These are phyloP conservation scores for Bigelowiella natans DNA, from an alignment of 78 protist species.

Conservation along the genomic window DNA sequence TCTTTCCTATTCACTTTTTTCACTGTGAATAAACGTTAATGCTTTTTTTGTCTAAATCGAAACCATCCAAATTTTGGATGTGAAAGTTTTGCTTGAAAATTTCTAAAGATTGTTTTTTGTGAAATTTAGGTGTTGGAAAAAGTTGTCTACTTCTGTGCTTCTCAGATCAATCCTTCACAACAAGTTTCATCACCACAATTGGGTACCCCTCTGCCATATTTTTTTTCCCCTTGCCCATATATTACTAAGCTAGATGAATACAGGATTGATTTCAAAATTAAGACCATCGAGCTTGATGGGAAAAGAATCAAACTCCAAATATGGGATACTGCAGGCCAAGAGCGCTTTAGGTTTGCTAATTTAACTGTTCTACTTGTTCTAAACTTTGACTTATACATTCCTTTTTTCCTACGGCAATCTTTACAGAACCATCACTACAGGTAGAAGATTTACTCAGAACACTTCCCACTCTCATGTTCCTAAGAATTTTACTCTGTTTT, in stretches of 20 bases:
- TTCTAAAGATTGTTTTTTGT: too few relatives aligned
- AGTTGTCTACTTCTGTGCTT: background rate
- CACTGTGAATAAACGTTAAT: background rate
- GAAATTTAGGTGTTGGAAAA: background rate
- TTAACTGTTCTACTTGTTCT: background rate
- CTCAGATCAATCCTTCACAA: background rate
- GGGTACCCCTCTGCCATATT: background rate
- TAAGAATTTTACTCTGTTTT: too few relatives aligned
- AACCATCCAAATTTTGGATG: too few relatives aligned
- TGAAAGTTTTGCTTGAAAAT: too few relatives aligned
- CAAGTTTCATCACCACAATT: background rate
- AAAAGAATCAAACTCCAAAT: conserved; percentile 47
- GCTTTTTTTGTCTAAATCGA: too few relatives aligned
- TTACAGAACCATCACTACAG: background rate
- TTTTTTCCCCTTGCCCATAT: background rate
- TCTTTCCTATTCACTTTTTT: background rate
- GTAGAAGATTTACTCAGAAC: background rate
- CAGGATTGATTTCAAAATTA: conserved; percentile 88
- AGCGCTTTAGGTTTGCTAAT: conserved; percentile 47
- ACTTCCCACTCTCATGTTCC: too few relatives aligned
- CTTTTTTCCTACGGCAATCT: background rate
- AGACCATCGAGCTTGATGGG: conserved; percentile 68
- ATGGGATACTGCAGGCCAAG: conserved; percentile 61
- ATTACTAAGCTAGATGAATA: background rate
- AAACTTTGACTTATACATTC: too few relatives aligned